Evolutionary conservation across 2,329 filamentous ascomycete genomes (phyloP).

Genomic region (Pseudogymnoascus sp.): DNA sequence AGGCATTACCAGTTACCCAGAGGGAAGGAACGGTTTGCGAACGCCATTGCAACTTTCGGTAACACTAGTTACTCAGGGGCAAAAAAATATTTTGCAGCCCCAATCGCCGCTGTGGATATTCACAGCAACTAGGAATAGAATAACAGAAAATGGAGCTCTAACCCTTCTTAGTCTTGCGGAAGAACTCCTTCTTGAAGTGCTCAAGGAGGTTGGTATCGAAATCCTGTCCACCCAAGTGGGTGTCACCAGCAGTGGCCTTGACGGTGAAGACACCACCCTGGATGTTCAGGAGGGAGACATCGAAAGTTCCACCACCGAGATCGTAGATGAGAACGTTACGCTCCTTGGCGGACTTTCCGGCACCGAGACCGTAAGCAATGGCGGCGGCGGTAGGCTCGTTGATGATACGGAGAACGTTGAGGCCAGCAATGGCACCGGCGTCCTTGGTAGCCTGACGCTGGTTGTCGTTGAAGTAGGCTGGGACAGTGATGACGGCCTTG

Average conservation of each 20-base stretch:
- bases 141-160: neutral
- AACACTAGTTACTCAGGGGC: neutral
- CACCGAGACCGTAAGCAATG: conserved; percentile 95
- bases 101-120: neutral
- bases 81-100: neutral
- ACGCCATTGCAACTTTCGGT: neutral
- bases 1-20: neutral
- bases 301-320: conserved; percentile 99
- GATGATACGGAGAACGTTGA: conserved; percentile 99
- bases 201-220: conserved; percentile 96
- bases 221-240: conserved; percentile 90
- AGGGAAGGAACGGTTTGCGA: neutral
- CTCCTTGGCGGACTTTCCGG: conserved; percentile 94
- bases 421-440: conserved; percentile 91
- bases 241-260: conserved; percentile 96
- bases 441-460: conserved; percentile 99
- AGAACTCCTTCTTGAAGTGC: conserved; percentile 95
- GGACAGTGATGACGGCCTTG: conserved; percentile 98
- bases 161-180: conserved; percentile 67
- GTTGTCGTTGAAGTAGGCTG: conserved; percentile 99
- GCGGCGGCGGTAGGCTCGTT: conserved; percentile 98
- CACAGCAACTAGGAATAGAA: neutral
- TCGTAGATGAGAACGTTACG: conserved; percentile 99
- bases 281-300: conserved; percentile 98
- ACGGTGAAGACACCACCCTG: conserved; percentile 99